Percentiles rank a stretch among this genome's conserved stretches.
Evolutionary conservation across 2,329 filamentous ascomycete species (phyloP).

Genomic region (Cadophora gregata): DNA sequence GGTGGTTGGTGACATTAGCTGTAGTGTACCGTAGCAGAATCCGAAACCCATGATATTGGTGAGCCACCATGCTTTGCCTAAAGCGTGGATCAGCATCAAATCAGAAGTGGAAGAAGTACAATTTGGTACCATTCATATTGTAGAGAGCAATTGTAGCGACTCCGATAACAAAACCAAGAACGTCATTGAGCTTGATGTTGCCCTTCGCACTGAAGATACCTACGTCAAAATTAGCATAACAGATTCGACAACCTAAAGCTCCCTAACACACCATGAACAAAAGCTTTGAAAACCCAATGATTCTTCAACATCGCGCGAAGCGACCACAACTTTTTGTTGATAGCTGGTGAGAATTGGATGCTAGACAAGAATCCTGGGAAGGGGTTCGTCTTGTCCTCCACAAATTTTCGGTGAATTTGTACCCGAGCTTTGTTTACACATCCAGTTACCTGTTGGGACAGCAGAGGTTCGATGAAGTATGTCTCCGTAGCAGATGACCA

Average conservation of each 20-base stretch:
- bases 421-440: constrained; percentile 24
- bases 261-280: constrained; percentile 35
- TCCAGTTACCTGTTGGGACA: constrained; percentile 38
- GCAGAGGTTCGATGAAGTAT: constrained; percentile 53
- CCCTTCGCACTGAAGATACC: constrained; percentile 26
- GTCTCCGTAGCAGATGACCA: constrained; percentile 61
- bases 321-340: constrained; percentile 53
- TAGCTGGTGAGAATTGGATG: constrained; percentile 39
- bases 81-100: not conserved
- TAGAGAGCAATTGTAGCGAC: constrained; percentile 39
- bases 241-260: not conserved
- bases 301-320: constrained; percentile 56
- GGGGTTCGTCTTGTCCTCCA: constrained; percentile 46
- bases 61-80: constrained; percentile 50
- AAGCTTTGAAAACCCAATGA: constrained; percentile 53
- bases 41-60: constrained; percentile 88
- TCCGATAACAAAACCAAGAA: constrained; percentile 41
- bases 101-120: not conserved
- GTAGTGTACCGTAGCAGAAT: constrained; percentile 82
- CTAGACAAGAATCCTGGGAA: constrained; percentile 48
- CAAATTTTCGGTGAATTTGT: constrained; percentile 29
- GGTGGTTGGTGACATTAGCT: constrained; percentile 87
- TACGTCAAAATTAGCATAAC: not conserved
- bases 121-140: constrained; percentile 33
- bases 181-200: constrained; percentile 38